phyloP scores from a whole-genome alignment of 345 rosid genomes.

The Gossypium raimondii region DNA sequence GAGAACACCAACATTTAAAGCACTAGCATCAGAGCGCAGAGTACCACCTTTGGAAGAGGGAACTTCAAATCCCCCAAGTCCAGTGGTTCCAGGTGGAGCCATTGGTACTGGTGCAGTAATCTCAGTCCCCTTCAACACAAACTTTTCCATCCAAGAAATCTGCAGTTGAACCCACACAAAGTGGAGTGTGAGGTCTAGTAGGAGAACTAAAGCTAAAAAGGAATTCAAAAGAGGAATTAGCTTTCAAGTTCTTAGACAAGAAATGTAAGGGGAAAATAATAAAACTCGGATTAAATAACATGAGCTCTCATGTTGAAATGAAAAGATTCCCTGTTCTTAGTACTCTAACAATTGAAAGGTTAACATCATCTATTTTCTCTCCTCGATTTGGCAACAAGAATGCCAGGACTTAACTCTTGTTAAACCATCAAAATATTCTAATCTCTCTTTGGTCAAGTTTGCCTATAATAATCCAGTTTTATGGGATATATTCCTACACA shows the following conservation, averaged over 20 bases:
- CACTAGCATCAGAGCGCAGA: constrained; percentile 94
- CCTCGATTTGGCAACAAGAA: too few relatives aligned
- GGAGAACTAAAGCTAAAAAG: constrained; percentile 7
- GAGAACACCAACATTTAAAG: constrained; percentile 90
- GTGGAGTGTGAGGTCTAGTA: constrained; percentile 1
- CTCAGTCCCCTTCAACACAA: constrained; percentile 89
- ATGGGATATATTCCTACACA: background rate
- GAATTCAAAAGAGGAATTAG: constrained; percentile 10
- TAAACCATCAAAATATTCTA: constrained; percentile 16
- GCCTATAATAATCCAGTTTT: background rate
- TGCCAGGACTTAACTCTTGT: background rate
- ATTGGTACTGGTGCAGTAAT: constrained; percentile 97
- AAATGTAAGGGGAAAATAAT: background rate
- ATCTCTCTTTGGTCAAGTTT: background rate
- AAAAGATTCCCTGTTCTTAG: too few relatives aligned
- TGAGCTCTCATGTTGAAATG: background rate
- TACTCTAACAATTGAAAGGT: too few relatives aligned
- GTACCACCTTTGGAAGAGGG: constrained; percentile 91
- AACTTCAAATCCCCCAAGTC: constrained; percentile 99
- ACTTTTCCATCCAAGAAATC: constrained; percentile 99
- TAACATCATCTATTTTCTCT: too few relatives aligned
- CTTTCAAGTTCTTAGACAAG: background rate
- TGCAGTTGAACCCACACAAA: constrained; percentile 28
- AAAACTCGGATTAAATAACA: background rate
- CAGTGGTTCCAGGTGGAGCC: constrained; percentile 93